Evolutionary conservation across 306 rosid genomes (phyloP), one percentile per base, ranked within the genome.

Genomic region (Cicer bijugum): DNA sequence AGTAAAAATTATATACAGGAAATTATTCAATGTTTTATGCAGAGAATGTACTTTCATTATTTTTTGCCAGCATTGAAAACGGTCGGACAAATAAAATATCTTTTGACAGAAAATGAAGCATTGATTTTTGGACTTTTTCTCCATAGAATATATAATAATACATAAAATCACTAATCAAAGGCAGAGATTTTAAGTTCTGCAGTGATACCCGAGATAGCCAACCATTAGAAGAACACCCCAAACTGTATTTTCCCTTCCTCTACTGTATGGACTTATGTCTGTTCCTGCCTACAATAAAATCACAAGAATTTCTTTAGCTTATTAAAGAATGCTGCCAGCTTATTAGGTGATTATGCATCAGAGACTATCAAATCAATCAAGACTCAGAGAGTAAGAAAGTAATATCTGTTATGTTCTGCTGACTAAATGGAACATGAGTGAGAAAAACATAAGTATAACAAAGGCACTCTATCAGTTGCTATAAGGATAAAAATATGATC

Each of bases 171-270:
- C 50, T 75, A 23, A 47, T 69, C 45, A 48, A 14, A 76, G 58
- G 64, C 69, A 50, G 52, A 80, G 62, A 57, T 64, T 12, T 37
- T 52, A 66, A 78, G 84, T 55, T 80, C 35, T 69, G 80, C 10
- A 20, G 69, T 40, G 70, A 81, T 91, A 94, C 97, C 99, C 99
- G 53, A 94, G 99, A 86, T 94, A 94, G 80, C 95, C 97, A 76
- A 84, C 6, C 99, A 94, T 94, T 56, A 94, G 82, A 19, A 93
- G 86, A 80, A 90, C 77, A 0, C 97, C 97, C 99, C 99, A 94
- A 37, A 85, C 83, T 20, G 99, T 94, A 85, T 90, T 94, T 89
- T 94, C 99, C 82, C 99, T 88, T 87, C 96, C 97, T 78, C 86
- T 82, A 76, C 87, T 82, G 74, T 85, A 91, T 60, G 97, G 96